Evolutionary conservation across 768 basidiomycete species (phyloP).

Genomic region (Peribolospora kevripleyi): DNA sequence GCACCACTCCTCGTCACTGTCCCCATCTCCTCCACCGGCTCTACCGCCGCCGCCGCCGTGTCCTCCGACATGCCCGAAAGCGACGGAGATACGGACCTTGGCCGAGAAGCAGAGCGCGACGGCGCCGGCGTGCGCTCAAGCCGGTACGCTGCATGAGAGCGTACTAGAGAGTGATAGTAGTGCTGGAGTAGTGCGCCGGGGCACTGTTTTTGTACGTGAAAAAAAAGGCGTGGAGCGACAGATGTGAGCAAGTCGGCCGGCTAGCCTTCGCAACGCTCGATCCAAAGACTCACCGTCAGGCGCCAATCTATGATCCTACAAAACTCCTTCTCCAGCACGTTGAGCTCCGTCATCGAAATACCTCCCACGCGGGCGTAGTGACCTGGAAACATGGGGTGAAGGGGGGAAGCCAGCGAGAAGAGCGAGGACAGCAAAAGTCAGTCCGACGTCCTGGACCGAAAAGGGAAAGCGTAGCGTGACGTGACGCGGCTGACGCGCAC

Average conservation of each 20-base stretch:
- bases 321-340: slow-evolving; percentile 84
- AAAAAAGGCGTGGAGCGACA: neutral
- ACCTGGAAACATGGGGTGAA: too few species aligned
- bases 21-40: too few species aligned
- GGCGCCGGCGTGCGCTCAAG: neutral
- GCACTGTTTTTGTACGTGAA: slow-evolving; percentile 1
- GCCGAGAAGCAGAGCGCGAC: too few species aligned
- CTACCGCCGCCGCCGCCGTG: too few species aligned
- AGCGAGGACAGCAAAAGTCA: too few species aligned
- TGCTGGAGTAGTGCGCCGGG: slow-evolving; percentile 10
- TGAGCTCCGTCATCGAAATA: slow-evolving; percentile 70
- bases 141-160: slow-evolving; percentile 7
- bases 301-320: slow-evolving; percentile 79
- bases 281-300: slow-evolving; percentile 39
- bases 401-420: too few species aligned
- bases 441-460: too few species aligned
- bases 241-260: neutral
- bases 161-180: slow-evolving; percentile 13
- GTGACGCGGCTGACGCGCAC: too few species aligned
- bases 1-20: too few species aligned
- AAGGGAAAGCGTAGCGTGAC: too few species aligned
- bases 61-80: too few species aligned
- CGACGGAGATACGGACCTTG: too few species aligned
- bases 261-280: neutral
- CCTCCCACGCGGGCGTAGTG: slow-evolving; percentile 94